Evolutionary conservation across 768 basidiomycete genomes (phyloP).

Genomic region (Amanita molliuscula): DNA sequence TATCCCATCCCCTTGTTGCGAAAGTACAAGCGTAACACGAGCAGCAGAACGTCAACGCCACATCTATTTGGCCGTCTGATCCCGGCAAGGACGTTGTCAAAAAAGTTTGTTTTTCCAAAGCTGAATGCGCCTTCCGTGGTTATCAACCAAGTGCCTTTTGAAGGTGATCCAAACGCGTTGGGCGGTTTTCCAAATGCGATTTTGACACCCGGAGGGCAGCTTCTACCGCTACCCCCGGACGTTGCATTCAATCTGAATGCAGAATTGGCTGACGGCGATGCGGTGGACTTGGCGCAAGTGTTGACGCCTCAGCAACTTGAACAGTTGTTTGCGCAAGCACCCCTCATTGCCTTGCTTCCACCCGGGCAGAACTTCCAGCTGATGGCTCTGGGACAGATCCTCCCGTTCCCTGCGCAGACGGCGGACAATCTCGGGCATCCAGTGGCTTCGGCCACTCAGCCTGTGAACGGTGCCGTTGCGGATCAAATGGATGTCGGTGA

Average conservation of each 20-base stretch:
- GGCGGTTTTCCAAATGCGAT: slow-evolving; percentile 3
- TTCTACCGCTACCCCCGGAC: slow-evolving; percentile 3
- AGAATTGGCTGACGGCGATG: neutral
- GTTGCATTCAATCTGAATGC: slow-evolving; percentile 2
- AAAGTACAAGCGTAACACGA: slow-evolving; percentile 19
- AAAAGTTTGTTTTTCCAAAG: slow-evolving; percentile 41
- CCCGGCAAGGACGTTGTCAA: slow-evolving; percentile 37
- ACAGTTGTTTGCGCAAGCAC: slow-evolving; percentile 5
- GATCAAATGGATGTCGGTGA: neutral
- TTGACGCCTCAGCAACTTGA: slow-evolving; percentile 3
- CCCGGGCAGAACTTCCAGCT: neutral
- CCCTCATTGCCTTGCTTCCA: neutral
- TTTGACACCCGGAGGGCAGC: slow-evolving; percentile 1
- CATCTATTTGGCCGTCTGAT: slow-evolving; percentile 27
- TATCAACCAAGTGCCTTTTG: neutral
- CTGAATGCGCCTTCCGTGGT: neutral
- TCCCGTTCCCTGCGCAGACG: neutral
- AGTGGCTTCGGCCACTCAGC: neutral
- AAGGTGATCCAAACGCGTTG: neutral
- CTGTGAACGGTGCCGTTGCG: neutral
- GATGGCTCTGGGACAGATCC: neutral
- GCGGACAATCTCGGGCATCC: neutral
- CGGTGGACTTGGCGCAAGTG: slow-evolving; percentile 1
- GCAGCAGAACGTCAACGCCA: slow-evolving; percentile 23
- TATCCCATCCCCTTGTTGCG: slow-evolving; percentile 43